phyloP scores from a whole-genome alignment of 768 basidiomycete species.

The Termitomyces sp. region DNA sequence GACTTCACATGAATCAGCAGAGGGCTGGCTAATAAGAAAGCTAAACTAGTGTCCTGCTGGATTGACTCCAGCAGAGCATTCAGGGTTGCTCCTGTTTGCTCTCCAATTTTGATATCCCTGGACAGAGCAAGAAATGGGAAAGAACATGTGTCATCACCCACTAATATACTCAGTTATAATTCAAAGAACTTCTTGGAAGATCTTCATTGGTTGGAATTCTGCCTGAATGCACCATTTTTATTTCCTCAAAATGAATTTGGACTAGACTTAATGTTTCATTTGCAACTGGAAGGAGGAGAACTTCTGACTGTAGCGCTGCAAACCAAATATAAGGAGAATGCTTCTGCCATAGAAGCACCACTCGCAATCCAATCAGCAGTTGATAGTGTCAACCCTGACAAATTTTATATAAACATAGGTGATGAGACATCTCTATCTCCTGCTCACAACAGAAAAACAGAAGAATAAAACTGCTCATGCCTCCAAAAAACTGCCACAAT shows the following conservation, averaged over 20 bases:
- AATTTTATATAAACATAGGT: not conserved
- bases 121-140: not conserved
- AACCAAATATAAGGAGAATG: not conserved
- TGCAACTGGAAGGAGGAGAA: not conserved
- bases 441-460: not conserved
- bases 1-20: not conserved
- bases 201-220: not conserved
- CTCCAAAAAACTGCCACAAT: not conserved
- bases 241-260: not conserved
- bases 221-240: not conserved
- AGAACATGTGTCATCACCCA: not conserved
- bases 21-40: not conserved
- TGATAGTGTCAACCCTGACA: not conserved
- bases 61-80: not conserved
- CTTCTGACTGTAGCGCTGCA: not conserved
- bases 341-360: not conserved
- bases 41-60: constrained; percentile 6
- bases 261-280: not conserved
- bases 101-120: not conserved
- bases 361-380: not conserved
- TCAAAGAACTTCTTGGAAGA: not conserved
- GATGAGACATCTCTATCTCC: not conserved
- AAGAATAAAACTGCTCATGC: not conserved
- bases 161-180: not conserved
- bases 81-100: constrained; percentile 1